phyloP scores from a whole-genome alignment of 805 yeast species.

The Ogataea naganishii region DNA sequence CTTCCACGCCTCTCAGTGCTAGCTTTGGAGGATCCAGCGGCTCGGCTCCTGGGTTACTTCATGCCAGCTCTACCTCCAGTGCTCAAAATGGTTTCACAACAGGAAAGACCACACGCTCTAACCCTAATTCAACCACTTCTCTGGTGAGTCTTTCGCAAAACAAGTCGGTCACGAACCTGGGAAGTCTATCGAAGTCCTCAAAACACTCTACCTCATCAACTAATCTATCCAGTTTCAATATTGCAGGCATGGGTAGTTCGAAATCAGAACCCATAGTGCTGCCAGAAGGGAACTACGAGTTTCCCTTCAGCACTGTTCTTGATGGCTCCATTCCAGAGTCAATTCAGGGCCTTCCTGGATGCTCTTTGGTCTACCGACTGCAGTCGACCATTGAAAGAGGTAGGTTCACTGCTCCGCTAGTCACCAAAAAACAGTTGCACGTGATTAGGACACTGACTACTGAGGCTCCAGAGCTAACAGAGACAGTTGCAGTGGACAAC shows the following conservation, averaged over 20 bases:
- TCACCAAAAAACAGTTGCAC: constrained; percentile 63
- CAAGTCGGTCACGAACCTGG: too few species aligned
- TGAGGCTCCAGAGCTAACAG: constrained; percentile 80
- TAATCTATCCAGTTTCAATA: constrained; percentile 1
- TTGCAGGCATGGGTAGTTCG: constrained; percentile 3
- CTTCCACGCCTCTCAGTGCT: background rate
- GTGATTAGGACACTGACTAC: constrained; percentile 81
- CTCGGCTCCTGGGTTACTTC: constrained; percentile 5
- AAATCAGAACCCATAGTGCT: constrained; percentile 30
- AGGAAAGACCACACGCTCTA: constrained; percentile 24
- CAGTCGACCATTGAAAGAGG: constrained; percentile 81
- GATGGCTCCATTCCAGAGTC: constrained; percentile 86
- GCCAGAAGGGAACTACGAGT: constrained; percentile 74
- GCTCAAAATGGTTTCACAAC: constrained; percentile 16
- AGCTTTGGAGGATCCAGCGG: constrained; percentile 2
- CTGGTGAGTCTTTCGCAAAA: constrained; percentile 28
- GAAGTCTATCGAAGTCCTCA: too few species aligned
- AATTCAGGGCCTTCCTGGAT: constrained; percentile 82
- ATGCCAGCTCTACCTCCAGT: constrained; percentile 7
- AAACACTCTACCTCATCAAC: too few species aligned
- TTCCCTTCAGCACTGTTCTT: constrained; percentile 77
- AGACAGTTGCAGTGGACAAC: constrained; percentile 89
- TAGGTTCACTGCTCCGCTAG: constrained; percentile 56
- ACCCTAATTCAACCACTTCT: constrained; percentile 35
- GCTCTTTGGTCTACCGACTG: constrained; percentile 60